phyloP scores from a whole-genome alignment of 2,329 filamentous ascomycete species.

The Tolypocladium guangdongense region DNA sequence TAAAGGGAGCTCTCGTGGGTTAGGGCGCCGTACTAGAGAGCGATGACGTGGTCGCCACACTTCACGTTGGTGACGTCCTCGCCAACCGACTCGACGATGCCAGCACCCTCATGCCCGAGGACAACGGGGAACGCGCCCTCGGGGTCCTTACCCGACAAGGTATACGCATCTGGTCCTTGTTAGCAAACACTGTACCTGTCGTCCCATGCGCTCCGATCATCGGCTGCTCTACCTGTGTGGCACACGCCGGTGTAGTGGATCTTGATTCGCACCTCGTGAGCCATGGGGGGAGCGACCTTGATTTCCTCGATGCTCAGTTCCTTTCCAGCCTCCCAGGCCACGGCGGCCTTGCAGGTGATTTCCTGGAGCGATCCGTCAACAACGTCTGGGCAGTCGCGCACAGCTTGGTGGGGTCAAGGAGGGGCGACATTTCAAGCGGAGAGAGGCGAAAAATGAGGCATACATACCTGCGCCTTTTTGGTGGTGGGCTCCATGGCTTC shows the following conservation, averaged over 20 bases:
- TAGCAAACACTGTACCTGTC: not conserved
- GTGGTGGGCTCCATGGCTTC: constrained; percentile 36
- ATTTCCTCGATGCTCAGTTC: constrained; percentile 82
- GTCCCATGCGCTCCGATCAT: not conserved
- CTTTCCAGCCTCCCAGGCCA: constrained; percentile 95
- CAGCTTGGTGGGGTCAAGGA: not conserved
- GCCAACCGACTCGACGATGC: constrained; percentile 85
- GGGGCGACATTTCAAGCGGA: not conserved
- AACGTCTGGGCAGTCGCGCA: constrained; percentile 5
- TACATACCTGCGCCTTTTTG: constrained; percentile 39
- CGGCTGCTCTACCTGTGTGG: constrained; percentile 62
- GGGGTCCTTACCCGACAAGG: constrained; percentile 89
- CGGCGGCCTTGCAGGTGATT: constrained; percentile 93
- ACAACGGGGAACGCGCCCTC: constrained; percentile 89
- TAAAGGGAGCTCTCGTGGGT: not conserved
- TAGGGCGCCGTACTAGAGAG: constrained; percentile 58
- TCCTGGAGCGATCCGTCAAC: constrained; percentile 43
- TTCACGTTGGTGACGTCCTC: constrained; percentile 94
- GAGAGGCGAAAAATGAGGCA: not conserved
- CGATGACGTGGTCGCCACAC: constrained; percentile 81
- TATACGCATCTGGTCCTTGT: constrained; percentile 65
- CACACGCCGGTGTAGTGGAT: constrained; percentile 98
- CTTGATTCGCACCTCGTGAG: constrained; percentile 92
- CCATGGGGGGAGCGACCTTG: constrained; percentile 79
- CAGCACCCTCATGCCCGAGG: constrained; percentile 83